Evolutionary conservation across 257 asterid genomes (phyloP).

Genomic region (Eustoma russellianum): DNA sequence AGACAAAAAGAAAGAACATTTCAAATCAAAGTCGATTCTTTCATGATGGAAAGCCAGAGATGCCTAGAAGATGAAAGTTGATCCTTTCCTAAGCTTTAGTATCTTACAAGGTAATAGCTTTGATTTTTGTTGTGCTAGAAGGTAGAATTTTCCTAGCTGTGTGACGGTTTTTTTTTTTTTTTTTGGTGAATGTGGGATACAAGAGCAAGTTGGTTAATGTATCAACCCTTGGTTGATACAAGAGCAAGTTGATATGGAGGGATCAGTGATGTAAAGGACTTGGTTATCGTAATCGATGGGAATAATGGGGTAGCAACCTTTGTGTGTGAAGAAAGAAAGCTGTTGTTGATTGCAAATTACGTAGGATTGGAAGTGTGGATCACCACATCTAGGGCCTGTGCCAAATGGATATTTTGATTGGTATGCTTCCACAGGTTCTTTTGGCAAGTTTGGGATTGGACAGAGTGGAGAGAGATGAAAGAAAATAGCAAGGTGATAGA

Average conservation of each 20-base stretch:
- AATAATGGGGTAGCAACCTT: constrained; percentile 61
- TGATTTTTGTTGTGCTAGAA: constrained; percentile 21
- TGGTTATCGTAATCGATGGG: constrained; percentile 61
- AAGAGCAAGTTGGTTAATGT: constrained; percentile 5
- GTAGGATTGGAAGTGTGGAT: constrained; percentile 54
- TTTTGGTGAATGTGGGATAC: no score
- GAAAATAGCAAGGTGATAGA: constrained; percentile 3
- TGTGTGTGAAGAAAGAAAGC: constrained; percentile 56
- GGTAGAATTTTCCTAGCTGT: constrained; percentile 23
- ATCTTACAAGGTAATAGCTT: constrained; percentile 19
- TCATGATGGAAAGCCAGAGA: constrained; percentile 34
- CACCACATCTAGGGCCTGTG: constrained; percentile 69
- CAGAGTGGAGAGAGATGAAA: constrained; percentile 23
- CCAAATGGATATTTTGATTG: constrained; percentile 66
- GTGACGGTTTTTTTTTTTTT: constrained; percentile 21
- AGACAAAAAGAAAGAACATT: constrained; percentile 37
- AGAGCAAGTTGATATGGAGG: constrained; percentile 75
- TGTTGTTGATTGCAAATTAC: constrained; percentile 45
- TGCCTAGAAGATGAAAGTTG: constrained; percentile 48
- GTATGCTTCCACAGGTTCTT: constrained; percentile 51
- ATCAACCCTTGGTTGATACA: constrained; percentile 48
- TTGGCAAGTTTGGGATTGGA: constrained; percentile 47
- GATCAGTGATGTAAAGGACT: constrained; percentile 52
- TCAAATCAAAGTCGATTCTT: constrained; percentile 39
- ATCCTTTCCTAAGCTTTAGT: constrained; percentile 27